A percentile compares a stretch with the other conserved stretches of the same genome.
Conservation (phyloP, 805 yeast species). For the Saccharomycopsis olivae region DNA sequence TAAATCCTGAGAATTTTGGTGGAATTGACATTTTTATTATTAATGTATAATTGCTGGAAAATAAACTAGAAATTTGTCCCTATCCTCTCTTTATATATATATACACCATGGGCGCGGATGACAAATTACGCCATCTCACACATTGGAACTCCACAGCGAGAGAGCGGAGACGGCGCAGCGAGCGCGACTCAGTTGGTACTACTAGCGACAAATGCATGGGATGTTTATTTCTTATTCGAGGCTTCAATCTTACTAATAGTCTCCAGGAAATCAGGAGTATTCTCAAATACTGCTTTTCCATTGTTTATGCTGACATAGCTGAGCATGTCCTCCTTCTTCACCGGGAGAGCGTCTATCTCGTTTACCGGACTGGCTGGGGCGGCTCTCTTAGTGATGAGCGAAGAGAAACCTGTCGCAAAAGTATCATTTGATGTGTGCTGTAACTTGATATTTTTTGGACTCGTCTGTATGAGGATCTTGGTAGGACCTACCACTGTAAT, state of each 20-base stretch:
- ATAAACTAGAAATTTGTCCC: too few relatives aligned
- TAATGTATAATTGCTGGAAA: too few relatives aligned
- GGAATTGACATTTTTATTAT: constrained; percentile 16
- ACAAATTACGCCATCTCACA: too few relatives aligned
- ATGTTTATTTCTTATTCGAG: too few relatives aligned
- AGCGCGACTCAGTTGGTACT: background rate
- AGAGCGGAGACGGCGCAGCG: too few relatives aligned
- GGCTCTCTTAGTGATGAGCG: background rate
- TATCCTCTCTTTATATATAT: too few relatives aligned
- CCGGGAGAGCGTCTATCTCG: too few relatives aligned
- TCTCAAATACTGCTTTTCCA: constrained; percentile 19
- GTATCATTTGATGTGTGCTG: background rate
- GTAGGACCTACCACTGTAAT: constrained; percentile 16
- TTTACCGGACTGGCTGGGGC: background rate
- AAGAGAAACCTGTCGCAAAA: too few relatives aligned
- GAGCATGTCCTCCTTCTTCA: constrained; percentile 26
- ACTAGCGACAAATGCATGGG: too few relatives aligned
- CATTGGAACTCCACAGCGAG: too few relatives aligned
- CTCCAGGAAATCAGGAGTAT: constrained; percentile 4
- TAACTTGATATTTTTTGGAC: background rate
- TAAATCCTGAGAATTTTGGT: constrained; percentile 13
- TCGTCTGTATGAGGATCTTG: constrained; percentile 6
- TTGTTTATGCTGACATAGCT: constrained; percentile 29
- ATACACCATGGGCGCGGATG: too few relatives aligned
- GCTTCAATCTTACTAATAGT: background rate